phyloP scores from a whole-genome alignment of 2,329 filamentous ascomycete species.

The Aaosphaeria arxii region DNA sequence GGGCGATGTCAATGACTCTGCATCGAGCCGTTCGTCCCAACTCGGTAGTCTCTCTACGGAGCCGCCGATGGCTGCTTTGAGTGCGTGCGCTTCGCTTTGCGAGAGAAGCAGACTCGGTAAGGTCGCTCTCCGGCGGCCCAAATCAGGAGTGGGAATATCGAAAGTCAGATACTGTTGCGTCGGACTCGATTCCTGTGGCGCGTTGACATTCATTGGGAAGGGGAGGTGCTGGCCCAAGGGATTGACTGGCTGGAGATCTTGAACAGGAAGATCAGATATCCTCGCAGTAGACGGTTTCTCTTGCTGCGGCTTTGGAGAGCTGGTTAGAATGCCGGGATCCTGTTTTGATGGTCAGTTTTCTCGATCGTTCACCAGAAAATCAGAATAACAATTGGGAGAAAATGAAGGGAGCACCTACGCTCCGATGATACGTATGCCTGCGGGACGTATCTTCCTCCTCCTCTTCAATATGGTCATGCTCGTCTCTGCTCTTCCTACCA shows the following conservation, averaged over 20 bases:
- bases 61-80: constrained; percentile 19
- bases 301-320: constrained; percentile 16
- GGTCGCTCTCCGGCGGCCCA: constrained; percentile 31
- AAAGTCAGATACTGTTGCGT: constrained; percentile 34
- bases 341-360: constrained; percentile 8
- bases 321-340: constrained; percentile 28
- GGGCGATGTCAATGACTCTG: constrained; percentile 21
- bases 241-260: constrained; percentile 31
- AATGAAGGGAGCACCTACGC: constrained; percentile 22
- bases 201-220: constrained; percentile 42
- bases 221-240: constrained; percentile 35
- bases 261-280: constrained; percentile 34
- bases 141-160: constrained; percentile 15
- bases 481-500: constrained; percentile 28
- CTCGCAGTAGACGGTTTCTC: constrained; percentile 18
- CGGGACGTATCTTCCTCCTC: constrained; percentile 14
- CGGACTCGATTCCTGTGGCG: constrained; percentile 31
- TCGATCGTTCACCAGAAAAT: not conserved
- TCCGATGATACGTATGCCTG: constrained; percentile 33
- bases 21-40: constrained; percentile 26
- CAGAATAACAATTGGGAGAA: not conserved
- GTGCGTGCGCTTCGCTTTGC: constrained; percentile 22
- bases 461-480: constrained; percentile 4
- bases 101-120: constrained; percentile 29
- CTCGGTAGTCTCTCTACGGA: constrained; percentile 17